Conservation (phyloP, 2,329 filamentous ascomycete genomes). For the Bretziella fagacearum region DNA sequence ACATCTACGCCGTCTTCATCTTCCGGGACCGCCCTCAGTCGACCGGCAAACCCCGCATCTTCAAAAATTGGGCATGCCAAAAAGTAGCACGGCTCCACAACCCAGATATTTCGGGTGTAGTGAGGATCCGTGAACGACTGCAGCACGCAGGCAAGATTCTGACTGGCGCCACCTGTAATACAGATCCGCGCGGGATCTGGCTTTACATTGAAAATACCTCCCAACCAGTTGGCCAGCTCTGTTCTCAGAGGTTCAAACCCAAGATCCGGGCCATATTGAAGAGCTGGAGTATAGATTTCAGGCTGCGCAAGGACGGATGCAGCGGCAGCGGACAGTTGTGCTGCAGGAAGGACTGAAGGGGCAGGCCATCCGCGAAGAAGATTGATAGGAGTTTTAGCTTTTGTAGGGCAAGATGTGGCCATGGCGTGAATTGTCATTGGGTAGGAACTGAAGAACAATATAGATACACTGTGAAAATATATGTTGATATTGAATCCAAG, state of each 20-base stretch:
- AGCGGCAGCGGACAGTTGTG: conserved; percentile 43
- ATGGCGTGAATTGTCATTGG: conserved; percentile 14
- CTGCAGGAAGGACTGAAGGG: conserved; percentile 44
- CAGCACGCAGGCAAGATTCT: conserved; percentile 62
- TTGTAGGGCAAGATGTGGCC: conserved; percentile 12
- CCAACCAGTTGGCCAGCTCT: conserved; percentile 53
- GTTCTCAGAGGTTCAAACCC: conserved; percentile 55
- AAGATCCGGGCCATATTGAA: conserved; percentile 64
- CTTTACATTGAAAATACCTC: conserved; percentile 16
- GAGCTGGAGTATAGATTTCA: conserved; percentile 39
- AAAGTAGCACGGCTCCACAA: conserved; percentile 69
- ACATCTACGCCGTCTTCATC: conserved; percentile 64
- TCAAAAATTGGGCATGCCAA: conserved; percentile 74
- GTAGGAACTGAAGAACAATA: no score
- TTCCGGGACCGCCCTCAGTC: conserved; percentile 54
- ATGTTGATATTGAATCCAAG: no score
- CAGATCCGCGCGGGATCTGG: conserved; percentile 44
- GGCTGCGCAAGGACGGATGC: conserved; percentile 43
- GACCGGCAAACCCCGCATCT: conserved; percentile 55
- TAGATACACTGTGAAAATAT: no score
- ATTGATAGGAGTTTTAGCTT: conserved; percentile 41
- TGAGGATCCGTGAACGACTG: conserved; percentile 65
- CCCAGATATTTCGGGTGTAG: conserved; percentile 61
- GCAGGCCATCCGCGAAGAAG: conserved; percentile 53
- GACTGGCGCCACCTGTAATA: conserved; percentile 71